phyloP scores from a whole-genome alignment of 768 basidiomycete genomes.

The Zangia roseola region DNA sequence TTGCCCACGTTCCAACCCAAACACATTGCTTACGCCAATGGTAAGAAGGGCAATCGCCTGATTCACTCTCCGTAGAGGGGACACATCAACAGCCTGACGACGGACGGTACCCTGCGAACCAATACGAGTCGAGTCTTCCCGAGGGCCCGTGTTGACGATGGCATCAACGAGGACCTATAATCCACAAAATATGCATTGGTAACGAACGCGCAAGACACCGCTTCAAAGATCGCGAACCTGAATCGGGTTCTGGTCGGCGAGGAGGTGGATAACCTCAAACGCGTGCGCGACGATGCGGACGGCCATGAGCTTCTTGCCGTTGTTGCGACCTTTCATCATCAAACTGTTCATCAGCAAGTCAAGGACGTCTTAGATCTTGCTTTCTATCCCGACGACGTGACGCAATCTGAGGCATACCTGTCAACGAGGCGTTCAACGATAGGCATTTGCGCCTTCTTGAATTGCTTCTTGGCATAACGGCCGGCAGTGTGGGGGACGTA shows the following conservation, averaged over 20 bases:
- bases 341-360: slow-evolving; percentile 49
- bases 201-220: neutral
- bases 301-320: slow-evolving; percentile 98
- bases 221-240: slow-evolving; percentile 57
- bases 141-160: slow-evolving; percentile 98
- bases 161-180: slow-evolving; percentile 90
- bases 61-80: slow-evolving; percentile 96
- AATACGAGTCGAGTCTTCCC: slow-evolving; percentile 99
- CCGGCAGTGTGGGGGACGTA: slow-evolving; percentile 99
- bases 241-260: slow-evolving; percentile 99
- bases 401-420: slow-evolving; percentile 52
- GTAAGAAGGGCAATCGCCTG: slow-evolving; percentile 95
- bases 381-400: neutral
- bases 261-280: slow-evolving; percentile 99
- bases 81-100: slow-evolving; percentile 99
- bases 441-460: slow-evolving; percentile 99
- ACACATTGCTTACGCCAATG: slow-evolving; percentile 70
- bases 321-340: slow-evolving; percentile 99
- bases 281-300: slow-evolving; percentile 99
- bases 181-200: neutral
- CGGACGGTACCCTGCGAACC: slow-evolving; percentile 99
- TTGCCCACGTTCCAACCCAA: neutral
- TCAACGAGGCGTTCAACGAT: slow-evolving; percentile 99
- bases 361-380: neutral
- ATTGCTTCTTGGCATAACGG: slow-evolving; percentile 99